These are phyloP conservation scores for Beauveria medogensis DNA, from an alignment of 2,329 filamentous ascomycete genomes.

Conservation along the genomic window DNA sequence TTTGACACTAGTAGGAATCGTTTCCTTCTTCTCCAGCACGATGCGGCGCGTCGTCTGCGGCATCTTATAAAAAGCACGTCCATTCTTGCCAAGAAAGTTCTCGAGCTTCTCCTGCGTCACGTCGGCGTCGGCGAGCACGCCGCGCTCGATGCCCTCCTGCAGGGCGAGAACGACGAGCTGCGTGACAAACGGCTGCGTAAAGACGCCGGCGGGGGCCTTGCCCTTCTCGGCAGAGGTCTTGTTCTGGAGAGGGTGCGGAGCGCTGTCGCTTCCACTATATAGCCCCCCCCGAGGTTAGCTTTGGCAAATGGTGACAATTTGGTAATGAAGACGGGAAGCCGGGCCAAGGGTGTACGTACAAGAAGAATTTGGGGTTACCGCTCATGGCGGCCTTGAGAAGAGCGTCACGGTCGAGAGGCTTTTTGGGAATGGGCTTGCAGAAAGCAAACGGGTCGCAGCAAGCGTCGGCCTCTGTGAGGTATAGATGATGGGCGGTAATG, in stretches of 20 bases:
- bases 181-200: slow-evolving; percentile 66
- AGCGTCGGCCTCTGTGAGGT: slow-evolving; percentile 65
- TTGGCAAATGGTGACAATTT: too few species aligned
- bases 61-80: slow-evolving; percentile 45
- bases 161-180: slow-evolving; percentile 55
- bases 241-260: slow-evolving; percentile 53
- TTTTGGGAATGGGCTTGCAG: slow-evolving; percentile 72
- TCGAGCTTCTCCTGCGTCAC: slow-evolving; percentile 47
- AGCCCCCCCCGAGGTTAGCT: neutral
- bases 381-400: slow-evolving; percentile 56
- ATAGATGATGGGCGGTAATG: slow-evolving; percentile 82
- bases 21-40: slow-evolving; percentile 33
- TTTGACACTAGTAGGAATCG: slow-evolving; percentile 30
- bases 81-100: slow-evolving; percentile 45
- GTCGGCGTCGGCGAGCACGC: slow-evolving; percentile 41
- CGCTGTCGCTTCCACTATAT: slow-evolving; percentile 49
- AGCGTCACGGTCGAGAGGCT: slow-evolving; percentile 62
- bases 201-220: slow-evolving; percentile 64
- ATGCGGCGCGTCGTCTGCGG: slow-evolving; percentile 23
- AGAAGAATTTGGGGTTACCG: slow-evolving; percentile 61
- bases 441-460: slow-evolving; percentile 54
- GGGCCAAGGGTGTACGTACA: slow-evolving; percentile 42
- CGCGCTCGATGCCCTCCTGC: slow-evolving; percentile 50
- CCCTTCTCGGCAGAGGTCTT: slow-evolving; percentile 42
- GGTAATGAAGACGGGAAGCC: neutral